phyloP scores from a whole-genome alignment of 306 rosid genomes.

The Casuarina glauca region DNA sequence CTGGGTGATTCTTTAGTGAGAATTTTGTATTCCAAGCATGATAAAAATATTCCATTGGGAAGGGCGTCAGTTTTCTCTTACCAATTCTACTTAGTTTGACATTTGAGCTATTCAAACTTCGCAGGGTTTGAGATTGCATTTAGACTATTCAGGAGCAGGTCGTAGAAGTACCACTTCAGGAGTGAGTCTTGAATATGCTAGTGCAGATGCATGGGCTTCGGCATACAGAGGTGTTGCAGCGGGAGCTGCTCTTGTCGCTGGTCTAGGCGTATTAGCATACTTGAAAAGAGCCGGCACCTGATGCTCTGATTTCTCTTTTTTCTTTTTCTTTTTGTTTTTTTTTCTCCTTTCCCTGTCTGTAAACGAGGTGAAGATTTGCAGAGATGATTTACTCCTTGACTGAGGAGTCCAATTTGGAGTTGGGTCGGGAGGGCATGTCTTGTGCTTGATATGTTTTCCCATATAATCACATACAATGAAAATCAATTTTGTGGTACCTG shows the following conservation, averaged over 20 bases:
- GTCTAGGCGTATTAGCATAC: constrained; percentile 58
- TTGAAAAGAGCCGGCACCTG: constrained; percentile 46
- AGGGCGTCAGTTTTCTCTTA: not conserved
- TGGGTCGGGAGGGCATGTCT: constrained; percentile 29
- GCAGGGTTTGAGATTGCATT: constrained; percentile 88
- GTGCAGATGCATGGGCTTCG: constrained; percentile 61
- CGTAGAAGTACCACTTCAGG: constrained; percentile 32
- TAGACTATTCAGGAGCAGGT: constrained; percentile 66
- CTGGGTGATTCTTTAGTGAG: not conserved
- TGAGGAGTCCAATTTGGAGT: constrained; percentile 15
- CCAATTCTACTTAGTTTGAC: constrained; percentile 25
- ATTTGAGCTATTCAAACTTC: constrained; percentile 19
- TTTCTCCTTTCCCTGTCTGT: too few species aligned
- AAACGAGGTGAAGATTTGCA: not conserved
- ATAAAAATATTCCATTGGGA: not conserved
- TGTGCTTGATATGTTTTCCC: constrained; percentile 32
- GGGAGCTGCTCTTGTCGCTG: constrained; percentile 73
- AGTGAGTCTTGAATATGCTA: constrained; percentile 36
- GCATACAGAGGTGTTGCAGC: constrained; percentile 64
- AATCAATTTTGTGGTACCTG: constrained; percentile 10
- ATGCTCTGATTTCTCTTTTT: not conserved
- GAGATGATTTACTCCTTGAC: constrained; percentile 10
- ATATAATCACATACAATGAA: constrained; percentile 15
- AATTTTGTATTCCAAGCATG: not conserved
- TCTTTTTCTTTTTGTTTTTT: too few species aligned